Conservation (phyloP, 1,284 basidiomycete genomes). For the Trichosporon sp. region DNA sequence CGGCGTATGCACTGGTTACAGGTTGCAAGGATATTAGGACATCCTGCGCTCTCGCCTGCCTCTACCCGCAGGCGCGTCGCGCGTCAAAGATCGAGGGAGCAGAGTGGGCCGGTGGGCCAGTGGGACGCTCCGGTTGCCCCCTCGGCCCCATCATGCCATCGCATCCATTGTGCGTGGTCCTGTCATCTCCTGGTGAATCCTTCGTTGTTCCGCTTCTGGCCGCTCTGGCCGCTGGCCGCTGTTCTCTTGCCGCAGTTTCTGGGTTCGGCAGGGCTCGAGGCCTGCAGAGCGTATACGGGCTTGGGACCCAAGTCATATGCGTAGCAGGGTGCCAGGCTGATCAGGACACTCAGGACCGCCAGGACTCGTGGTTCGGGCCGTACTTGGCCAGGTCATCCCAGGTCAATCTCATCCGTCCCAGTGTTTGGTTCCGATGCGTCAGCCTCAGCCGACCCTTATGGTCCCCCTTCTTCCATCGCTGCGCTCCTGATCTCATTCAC, state of each 20-base stretch:
- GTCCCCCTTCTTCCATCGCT: not conserved
- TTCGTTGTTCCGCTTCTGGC: not conserved
- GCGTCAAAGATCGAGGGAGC: not conserved
- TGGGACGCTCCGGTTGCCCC: not conserved
- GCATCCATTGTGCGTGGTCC: not conserved
- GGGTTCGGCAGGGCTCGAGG: not conserved
- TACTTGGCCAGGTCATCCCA: not conserved
- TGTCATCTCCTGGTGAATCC: not conserved
- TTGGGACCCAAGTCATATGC: not conserved
- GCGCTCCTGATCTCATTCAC: not conserved
- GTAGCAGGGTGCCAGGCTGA: not conserved
- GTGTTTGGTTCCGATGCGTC: slow-evolving; percentile 5
- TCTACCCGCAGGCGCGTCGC: not conserved
- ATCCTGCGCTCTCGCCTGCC: not conserved
- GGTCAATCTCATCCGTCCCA: not conserved
- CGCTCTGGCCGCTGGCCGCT: not conserved
- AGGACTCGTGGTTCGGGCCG: not conserved
- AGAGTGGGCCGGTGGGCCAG: not conserved
- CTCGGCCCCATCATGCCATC: not conserved
- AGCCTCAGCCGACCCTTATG: not conserved
- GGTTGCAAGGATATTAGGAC: not conserved
- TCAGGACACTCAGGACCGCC: not conserved
- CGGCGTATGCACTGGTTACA: not conserved
- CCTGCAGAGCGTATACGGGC: not conserved
- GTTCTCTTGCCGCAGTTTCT: not conserved